A percentile compares a stretch with the other conserved stretches of the same genome.
These are phyloP conservation scores for Yarrowia alimentaria DNA, from an alignment of 805 yeast genomes.

Conservation along the genomic window DNA sequence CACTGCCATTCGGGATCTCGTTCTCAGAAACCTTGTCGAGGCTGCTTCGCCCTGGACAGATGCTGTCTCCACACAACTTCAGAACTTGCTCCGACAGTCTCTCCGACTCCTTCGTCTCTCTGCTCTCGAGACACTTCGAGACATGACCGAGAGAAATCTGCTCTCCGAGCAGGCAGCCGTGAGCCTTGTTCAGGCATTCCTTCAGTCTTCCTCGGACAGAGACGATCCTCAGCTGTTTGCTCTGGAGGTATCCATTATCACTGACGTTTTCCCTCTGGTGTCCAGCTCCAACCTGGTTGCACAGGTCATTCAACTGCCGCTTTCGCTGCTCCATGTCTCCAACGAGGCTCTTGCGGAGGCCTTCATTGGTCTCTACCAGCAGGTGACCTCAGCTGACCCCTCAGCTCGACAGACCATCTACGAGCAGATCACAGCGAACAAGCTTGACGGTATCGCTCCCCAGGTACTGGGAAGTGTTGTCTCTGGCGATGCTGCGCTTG, in stretches of 20 bases:
- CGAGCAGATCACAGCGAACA: slow-evolving; percentile 17
- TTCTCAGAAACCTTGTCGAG: too few species aligned
- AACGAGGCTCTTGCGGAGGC: slow-evolving; percentile 1
- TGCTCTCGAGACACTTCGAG: slow-evolving; percentile 32
- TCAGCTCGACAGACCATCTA: too few species aligned
- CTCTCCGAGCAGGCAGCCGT: too few species aligned
- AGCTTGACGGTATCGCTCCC: slow-evolving; percentile 18
- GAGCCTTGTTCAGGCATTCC: too few species aligned
- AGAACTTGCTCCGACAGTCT: slow-evolving; percentile 32
- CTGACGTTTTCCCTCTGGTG: too few species aligned
- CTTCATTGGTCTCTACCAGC: slow-evolving; percentile 6
- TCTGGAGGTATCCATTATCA: slow-evolving; percentile 11
- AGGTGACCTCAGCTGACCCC: slow-evolving; percentile 18
- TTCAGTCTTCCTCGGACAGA: too few species aligned
- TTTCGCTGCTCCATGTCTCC: too few species aligned
- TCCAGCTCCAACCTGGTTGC: slow-evolving; percentile 13
- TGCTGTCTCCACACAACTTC: too few species aligned
- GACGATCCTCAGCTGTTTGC: slow-evolving; percentile 20
- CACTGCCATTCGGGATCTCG: slow-evolving; percentile 35
- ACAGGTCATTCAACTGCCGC: too few species aligned
- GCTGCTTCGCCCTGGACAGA: too few species aligned
- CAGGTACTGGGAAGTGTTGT: slow-evolving; percentile 12
- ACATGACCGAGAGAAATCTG: slow-evolving; percentile 4
- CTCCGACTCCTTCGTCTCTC: slow-evolving; percentile 34
- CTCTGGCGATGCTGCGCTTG: slow-evolving; percentile 11